Base-by-base conservation (phyloP, 345 rosid genomes). In the Citrus sinensis region DNA sequence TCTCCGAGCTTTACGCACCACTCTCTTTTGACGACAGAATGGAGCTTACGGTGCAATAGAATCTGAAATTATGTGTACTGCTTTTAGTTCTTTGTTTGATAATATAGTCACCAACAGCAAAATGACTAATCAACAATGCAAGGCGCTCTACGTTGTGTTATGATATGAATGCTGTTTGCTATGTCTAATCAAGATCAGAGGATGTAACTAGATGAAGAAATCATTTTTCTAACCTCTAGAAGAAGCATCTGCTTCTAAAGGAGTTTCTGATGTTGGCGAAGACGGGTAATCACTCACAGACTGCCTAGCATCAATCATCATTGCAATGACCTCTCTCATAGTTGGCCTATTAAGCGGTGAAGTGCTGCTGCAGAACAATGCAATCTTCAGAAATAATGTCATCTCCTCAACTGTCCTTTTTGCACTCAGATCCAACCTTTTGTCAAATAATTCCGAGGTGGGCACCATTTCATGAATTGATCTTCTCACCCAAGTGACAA, bases 401-500 rank as follows among this genome's bases (percentile, higher is more conserved):
- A 93, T 93, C 82, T 91, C 94, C 27, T 85, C 85, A 29, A 86
- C 69, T 1, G 83, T 84, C 37, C 78, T 79, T 75, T 84, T 87
- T 7, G 78, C 85, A 0, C 79, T 85, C 24, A 76, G 77, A 61
- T 90, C 87, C 1, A 93, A 76, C 76, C 93, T 84, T 22, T 54
- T 73, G 81, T 93, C 97, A 6, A 93, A 85, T 73, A 91, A 80
- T 71, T 89, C 93, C 0, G 67, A 54, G 7, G 83, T 83, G 59
- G 87, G 86, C 60, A 87, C 73, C 81, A 80, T 80, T 65, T 77
- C 82, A 14, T 80, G 88, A 77, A 93, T 84, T 64, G 91, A 89
- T 73, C 83, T 85, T 80, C 95, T 80, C 60, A 91, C 95, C 94
- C 94, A 92, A 5, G 83, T 87, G n/a, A 90, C 98, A 16, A 94